Evolutionary conservation across 2,329 filamentous ascomycete genomes (phyloP).

Genomic region (Magnaporthiopsis poae): DNA sequence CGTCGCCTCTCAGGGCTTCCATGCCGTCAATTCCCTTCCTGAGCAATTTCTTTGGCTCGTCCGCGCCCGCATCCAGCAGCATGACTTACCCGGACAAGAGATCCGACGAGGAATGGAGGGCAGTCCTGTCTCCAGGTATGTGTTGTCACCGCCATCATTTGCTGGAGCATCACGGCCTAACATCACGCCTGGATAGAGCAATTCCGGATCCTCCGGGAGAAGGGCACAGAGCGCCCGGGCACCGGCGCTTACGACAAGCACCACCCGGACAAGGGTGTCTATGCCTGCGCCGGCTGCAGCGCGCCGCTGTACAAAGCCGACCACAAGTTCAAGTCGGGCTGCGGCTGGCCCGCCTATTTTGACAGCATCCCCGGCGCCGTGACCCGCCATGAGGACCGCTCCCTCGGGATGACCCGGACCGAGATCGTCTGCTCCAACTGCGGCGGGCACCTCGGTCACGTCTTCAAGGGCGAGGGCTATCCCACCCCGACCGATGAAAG

Average conservation of each 20-base stretch:
- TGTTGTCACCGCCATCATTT: constrained; percentile 1
- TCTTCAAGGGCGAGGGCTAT: constrained; percentile 83
- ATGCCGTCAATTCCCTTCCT: constrained; percentile 75
- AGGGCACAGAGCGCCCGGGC: constrained; percentile 77
- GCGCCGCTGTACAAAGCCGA: constrained; percentile 83
- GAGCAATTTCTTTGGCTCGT: constrained; percentile 58
- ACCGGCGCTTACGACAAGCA: constrained; percentile 84
- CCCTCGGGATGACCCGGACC: constrained; percentile 72
- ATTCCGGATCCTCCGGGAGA: constrained; percentile 84
- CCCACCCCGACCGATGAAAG: constrained; percentile 83
- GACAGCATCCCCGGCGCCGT: constrained; percentile 89
- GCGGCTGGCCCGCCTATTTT: constrained; percentile 97
- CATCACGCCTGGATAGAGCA: constrained; percentile 55
- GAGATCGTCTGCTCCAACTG: constrained; percentile 95
- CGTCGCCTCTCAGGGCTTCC: constrained; percentile 34
- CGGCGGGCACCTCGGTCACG: constrained; percentile 82
- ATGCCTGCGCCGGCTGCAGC: constrained; percentile 77
- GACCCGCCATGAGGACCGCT: constrained; percentile 64
- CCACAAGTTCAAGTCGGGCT: constrained; percentile 93
- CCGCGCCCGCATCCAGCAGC: constrained; percentile 44
- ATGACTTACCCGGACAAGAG: constrained; percentile 76
- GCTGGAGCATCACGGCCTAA: constrained; percentile 3
- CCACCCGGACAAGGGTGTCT: constrained; percentile 64
- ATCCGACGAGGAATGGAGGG: constrained; percentile 76
- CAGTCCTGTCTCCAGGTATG: constrained; percentile 57